phyloP scores from a whole-genome alignment of 768 basidiomycete species.

The Lactarius hatsudake region DNA sequence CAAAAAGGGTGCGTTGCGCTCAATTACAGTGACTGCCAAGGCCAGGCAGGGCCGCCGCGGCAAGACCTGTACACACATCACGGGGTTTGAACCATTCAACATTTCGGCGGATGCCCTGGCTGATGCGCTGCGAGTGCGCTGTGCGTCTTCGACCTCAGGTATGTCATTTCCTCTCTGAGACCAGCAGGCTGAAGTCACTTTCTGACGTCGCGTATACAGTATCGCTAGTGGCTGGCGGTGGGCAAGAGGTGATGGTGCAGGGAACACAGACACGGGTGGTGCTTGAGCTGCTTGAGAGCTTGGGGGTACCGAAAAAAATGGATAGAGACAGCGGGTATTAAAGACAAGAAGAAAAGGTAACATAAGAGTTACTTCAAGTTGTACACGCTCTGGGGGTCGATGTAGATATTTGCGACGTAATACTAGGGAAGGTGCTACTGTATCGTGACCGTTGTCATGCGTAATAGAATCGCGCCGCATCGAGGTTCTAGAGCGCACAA shows the following conservation, averaged over 20 bases:
- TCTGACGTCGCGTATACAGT: conserved; percentile 40
- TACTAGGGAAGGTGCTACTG: neutral
- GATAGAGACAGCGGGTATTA: conserved; percentile 57
- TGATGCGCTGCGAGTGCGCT: conserved; percentile 71
- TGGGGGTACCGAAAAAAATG: conserved; percentile 79
- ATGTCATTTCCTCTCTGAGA: conserved; percentile 28
- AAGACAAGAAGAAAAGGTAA: conserved; percentile 44
- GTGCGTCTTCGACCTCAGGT: conserved; percentile 81
- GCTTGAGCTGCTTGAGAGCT: conserved; percentile 58
- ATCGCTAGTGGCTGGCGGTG: conserved; percentile 54
- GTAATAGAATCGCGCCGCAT: neutral
- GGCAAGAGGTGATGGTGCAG: conserved; percentile 76
- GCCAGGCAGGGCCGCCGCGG: conserved; percentile 59
- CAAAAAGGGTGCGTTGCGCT: conserved; percentile 73
- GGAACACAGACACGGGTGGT: conserved; percentile 75
- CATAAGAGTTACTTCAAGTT: neutral
- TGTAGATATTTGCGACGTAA: neutral
- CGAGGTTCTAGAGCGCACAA: neutral
- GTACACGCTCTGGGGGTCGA: neutral
- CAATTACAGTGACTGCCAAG: conserved; percentile 69
- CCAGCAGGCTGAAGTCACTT: neutral
- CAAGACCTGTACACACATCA: conserved; percentile 72
- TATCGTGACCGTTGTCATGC: neutral
- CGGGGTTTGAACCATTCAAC: conserved; percentile 76
- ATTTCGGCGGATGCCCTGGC: conserved; percentile 69